A percentile compares a stretch with the other conserved stretches of the same genome.
phyloP scores from a whole-genome alignment of 805 yeast genomes.

The Spencermartinsiella europaea region DNA sequence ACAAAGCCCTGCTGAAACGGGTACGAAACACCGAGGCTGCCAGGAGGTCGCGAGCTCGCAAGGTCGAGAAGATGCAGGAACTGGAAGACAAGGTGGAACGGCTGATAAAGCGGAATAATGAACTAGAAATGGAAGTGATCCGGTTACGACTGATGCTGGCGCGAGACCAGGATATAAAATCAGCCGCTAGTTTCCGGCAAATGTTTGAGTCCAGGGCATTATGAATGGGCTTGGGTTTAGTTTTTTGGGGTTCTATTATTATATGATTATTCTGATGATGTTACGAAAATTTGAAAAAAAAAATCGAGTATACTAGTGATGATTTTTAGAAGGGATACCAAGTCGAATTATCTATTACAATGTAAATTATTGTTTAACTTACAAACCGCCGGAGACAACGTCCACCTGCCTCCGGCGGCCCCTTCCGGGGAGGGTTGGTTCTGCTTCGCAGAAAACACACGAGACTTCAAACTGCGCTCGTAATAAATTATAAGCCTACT shows the following conservation, averaged over 20 bases:
- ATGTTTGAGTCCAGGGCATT: background rate
- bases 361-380: no score
- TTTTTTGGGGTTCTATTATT: no score
- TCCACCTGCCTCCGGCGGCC: no score
- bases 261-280: background rate
- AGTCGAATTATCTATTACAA: no score
- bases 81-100: conserved; percentile 75
- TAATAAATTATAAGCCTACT: no score
- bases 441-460: no score
- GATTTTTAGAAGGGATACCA: no score
- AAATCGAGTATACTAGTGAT: no score
- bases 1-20: conserved; percentile 66
- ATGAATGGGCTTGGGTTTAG: no score
- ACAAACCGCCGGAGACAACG: no score
- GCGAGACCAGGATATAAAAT: background rate
- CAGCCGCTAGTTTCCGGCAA: background rate
- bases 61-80: conserved; percentile 85
- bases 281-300: background rate
- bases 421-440: no score
- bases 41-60: conserved; percentile 87
- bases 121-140: conserved; percentile 20
- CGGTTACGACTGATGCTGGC: conserved; percentile 13
- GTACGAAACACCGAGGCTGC: conserved; percentile 88
- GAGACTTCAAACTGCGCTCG: no score
- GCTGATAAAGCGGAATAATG: conserved; percentile 36